phyloP scores from a whole-genome alignment of 1,284 basidiomycete species.

The Cystobasidium slooffiae region DNA sequence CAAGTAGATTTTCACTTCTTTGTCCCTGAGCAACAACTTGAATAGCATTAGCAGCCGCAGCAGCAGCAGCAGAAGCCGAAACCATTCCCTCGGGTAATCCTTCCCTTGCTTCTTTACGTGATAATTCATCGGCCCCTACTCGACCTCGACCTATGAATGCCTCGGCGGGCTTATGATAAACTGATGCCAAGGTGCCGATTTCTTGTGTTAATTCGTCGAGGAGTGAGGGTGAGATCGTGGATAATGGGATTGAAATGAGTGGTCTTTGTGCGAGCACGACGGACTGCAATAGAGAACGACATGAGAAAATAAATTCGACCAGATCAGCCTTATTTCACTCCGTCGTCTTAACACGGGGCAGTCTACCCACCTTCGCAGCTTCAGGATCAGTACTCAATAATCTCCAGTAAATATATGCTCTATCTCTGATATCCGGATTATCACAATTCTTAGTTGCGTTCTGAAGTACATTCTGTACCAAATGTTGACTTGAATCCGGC shows the following conservation, averaged over 20 bases:
- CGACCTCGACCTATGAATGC: conserved; percentile 59
- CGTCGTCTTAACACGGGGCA: no score
- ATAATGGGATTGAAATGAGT: conserved; percentile 88
- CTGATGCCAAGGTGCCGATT: conserved; percentile 82
- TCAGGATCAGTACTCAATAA: conserved; percentile 88
- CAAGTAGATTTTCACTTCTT: conserved; percentile 91
- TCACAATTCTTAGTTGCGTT: conserved; percentile 97
- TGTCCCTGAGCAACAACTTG: conserved; percentile 87
- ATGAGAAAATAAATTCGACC: conserved; percentile 6
- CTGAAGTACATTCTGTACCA: conserved; percentile 87
- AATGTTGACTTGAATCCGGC: conserved; percentile 84
- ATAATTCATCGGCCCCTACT: conserved; percentile 76
- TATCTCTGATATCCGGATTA: conserved; percentile 93
- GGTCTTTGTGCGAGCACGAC: conserved; percentile 90
- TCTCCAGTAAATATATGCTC: conserved; percentile 96
- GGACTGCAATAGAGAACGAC: conserved; percentile 61
- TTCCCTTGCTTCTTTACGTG: conserved; percentile 33
- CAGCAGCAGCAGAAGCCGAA: conserved; percentile 49
- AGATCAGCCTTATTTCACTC: not conserved
- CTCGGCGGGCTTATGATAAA: conserved; percentile 89
- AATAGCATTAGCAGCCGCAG: conserved; percentile 73
- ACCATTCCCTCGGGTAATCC: conserved; percentile 22
- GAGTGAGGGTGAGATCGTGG: conserved; percentile 85
- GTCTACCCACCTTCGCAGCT: conserved; percentile 84
- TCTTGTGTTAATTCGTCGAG: conserved; percentile 90